A percentile compares a stretch with the other conserved stretches of the same genome.
Evolutionary conservation across 139 green algal genomes (phyloP).

Genomic region (Penium margaritaceum): DNA sequence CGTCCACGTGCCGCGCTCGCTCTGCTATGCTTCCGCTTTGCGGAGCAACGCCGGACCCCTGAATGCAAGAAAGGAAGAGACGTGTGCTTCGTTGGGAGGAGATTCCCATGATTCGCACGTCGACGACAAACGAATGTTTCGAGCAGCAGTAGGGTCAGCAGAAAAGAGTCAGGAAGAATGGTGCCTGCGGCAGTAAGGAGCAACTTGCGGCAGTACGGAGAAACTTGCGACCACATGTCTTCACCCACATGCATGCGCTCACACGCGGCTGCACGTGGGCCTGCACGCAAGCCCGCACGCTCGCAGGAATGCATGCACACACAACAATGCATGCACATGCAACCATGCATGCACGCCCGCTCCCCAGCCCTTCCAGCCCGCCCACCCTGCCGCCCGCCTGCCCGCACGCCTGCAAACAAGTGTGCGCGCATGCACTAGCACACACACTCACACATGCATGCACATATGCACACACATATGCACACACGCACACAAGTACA

Average conservation of each 20-base stretch:
- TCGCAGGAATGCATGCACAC: too few species aligned
- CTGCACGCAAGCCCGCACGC: too few species aligned
- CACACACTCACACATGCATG: background rate
- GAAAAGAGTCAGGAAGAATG: background rate
- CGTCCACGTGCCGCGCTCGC: slow-evolving; percentile 81
- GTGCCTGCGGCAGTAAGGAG: too few species aligned
- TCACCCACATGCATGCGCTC: too few species aligned
- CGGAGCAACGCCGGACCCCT: background rate
- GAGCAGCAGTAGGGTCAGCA: background rate
- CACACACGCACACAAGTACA: background rate
- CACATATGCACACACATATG: background rate
- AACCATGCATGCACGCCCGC: background rate
- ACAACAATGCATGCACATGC: background rate
- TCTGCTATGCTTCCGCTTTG: slow-evolving; percentile 64
- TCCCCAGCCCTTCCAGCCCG: background rate
- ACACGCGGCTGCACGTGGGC: too few species aligned
- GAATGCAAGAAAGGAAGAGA: background rate
- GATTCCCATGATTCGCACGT: background rate
- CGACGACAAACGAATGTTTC: background rate
- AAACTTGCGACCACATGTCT: too few species aligned
- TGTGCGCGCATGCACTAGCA: background rate
- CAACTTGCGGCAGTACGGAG: too few species aligned
- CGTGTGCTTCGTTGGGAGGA: background rate
- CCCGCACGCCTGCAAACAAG: background rate
- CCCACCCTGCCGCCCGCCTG: background rate